Evolutionary conservation across 306 rosid species (phyloP), one percentile per base, ranked within the genome.

Genomic region (Vicia sativa): DNA sequence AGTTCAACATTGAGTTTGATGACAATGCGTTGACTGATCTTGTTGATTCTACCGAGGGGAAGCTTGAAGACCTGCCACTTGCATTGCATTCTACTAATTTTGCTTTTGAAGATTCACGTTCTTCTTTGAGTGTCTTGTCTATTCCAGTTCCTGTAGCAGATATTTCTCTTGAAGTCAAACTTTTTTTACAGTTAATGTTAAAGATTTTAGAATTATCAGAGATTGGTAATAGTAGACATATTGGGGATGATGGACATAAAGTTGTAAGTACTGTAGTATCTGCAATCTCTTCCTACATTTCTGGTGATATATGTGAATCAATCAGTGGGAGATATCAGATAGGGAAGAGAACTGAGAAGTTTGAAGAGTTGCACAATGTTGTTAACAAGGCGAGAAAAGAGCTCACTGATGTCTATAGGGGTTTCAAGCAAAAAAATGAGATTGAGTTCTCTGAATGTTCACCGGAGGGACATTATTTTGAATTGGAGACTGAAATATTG

Each of bases 1-100:
- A 95, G 78, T 87, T 95, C 72, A 93, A 88, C 86, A 90, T 93
- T 57, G 99, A 87, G 65, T 82, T 90, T 72, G 90, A 79, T 87
- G 99, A 93, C 81, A 88, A 77, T 81, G 88, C 96, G 1, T 73
- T 90, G 82, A 87, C 87, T 68, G 91, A 88, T 81, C 89, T 90
- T 58, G 91, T 87, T 73, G 87, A 86, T 72, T 95, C 95, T 74
- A 77, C 87, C 25, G 95, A 82, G 74, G 97, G 92, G 74, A 95
- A 80, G 84, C 87, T 87, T 70, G 99, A 90, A 81, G 97, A 95
- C 66, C 89, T 95, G 72, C 97, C 97, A 56, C 77, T 81, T 72
- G 89, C 96, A 68, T 82, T 95, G 65, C 91, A 73, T 77, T 87
- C 96, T 72, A 69, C 80, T 75, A 81, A 65, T 78, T 58, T 78